These are phyloP conservation scores for Violaceomyces palustris DNA, from an alignment of 1,284 basidiomycete species.

Conservation along the genomic window DNA sequence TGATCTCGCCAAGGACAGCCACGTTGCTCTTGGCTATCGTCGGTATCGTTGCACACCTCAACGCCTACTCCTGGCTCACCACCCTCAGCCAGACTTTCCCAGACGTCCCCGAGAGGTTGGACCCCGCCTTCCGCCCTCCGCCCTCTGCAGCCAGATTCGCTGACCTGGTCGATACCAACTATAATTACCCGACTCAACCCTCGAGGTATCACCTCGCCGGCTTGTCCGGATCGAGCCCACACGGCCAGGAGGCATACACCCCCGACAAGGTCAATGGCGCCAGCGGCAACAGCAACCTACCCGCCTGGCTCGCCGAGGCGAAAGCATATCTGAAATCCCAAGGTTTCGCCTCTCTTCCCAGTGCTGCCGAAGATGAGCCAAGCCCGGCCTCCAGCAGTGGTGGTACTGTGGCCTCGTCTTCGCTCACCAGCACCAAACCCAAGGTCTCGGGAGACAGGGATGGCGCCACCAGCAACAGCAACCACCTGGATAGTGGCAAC, in stretches of 20 bases:
- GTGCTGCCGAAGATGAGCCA: no score
- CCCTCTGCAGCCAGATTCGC: constrained; percentile 1
- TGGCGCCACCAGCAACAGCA: no score
- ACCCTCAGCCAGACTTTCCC: constrained; percentile 21
- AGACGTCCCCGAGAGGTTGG: constrained; percentile 16
- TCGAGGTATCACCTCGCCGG: background rate
- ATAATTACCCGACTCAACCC: no score
- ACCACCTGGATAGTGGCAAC: background rate
- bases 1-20: constrained; percentile 24
- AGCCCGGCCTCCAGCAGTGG: constrained; percentile 1
- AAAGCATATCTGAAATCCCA: constrained; percentile 28
- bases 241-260: background rate
- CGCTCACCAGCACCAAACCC: no score
- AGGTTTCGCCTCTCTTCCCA: constrained; percentile 8
- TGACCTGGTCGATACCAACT: constrained; percentile 1
- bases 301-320: constrained; percentile 21
- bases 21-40: constrained; percentile 34
- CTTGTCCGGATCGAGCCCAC: background rate
- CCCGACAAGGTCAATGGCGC: background rate
- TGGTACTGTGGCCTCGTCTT: background rate
- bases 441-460: background rate
- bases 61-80: constrained; percentile 23
- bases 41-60: constrained; percentile 33
- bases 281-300: constrained; percentile 7
- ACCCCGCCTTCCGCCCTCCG: constrained; percentile 1